Evolutionary conservation across 179 eudicot species (phyloP).

Genomic region (Pouteria campechiana): DNA sequence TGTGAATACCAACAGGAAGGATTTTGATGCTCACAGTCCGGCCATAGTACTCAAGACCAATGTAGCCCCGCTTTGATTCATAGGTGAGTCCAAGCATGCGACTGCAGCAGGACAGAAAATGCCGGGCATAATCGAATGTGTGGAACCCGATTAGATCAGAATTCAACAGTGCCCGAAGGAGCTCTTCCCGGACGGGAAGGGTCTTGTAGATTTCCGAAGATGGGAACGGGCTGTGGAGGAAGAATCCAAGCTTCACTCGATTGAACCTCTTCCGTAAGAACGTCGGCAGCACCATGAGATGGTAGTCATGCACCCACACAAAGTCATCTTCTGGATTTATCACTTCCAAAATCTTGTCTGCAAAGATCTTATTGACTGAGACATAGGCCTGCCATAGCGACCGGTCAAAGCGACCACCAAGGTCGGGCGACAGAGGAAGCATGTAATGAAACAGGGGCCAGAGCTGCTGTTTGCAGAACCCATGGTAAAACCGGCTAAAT

Average conservation of each 20-base stretch:
- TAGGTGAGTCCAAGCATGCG: slow-evolving; percentile 84
- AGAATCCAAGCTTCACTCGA: slow-evolving; percentile 71
- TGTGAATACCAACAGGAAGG: slow-evolving; percentile 84
- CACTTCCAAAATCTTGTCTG: slow-evolving; percentile 91
- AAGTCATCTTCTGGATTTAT: slow-evolving; percentile 79
- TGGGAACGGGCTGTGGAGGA: slow-evolving; percentile 85
- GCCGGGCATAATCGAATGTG: slow-evolving; percentile 86
- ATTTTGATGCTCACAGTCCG: slow-evolving; percentile 85
- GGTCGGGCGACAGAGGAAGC: slow-evolving; percentile 82
- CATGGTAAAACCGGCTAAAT: slow-evolving; percentile 62
- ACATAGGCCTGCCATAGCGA: slow-evolving; percentile 91
- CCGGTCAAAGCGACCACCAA: slow-evolving; percentile 82
- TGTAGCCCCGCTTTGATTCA: slow-evolving; percentile 83
- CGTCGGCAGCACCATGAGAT: slow-evolving; percentile 79
- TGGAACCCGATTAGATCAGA: slow-evolving; percentile 83
- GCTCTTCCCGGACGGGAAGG: slow-evolving; percentile 65
- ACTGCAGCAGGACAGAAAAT: slow-evolving; percentile 86
- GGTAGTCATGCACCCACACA: slow-evolving; percentile 91
- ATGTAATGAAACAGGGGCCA: slow-evolving; percentile 88
- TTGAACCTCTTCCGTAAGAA: slow-evolving; percentile 72
- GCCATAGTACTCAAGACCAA: slow-evolving; percentile 83
- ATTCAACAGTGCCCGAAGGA: slow-evolving; percentile 66
- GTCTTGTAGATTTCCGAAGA: slow-evolving; percentile 79
- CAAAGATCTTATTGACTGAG: slow-evolving; percentile 86
- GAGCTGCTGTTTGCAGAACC: slow-evolving; percentile 68